Evolutionary conservation across 2,329 filamentous ascomycete genomes (phyloP).

Genomic region (Venturia asperata): DNA sequence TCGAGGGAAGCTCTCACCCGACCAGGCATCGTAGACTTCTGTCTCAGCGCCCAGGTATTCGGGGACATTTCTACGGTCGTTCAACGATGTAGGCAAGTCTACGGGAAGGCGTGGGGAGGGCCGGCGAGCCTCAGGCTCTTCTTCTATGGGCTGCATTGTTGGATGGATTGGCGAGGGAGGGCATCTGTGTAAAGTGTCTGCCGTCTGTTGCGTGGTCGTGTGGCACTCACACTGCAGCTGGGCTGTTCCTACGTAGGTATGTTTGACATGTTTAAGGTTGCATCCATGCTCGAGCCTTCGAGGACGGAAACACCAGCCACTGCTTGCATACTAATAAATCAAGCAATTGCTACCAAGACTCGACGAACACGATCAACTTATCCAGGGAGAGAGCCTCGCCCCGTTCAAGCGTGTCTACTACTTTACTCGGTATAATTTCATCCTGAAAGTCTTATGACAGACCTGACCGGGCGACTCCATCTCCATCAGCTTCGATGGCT

Average conservation of each 20-base stretch:
- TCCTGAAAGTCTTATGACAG: no score
- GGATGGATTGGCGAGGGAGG: background rate
- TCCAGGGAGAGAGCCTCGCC: no score
- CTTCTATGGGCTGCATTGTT: background rate
- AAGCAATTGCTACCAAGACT: background rate
- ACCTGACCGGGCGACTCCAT: background rate
- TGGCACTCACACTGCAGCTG: background rate
- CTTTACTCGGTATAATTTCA: no score
- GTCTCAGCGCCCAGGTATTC: conserved; percentile 68
- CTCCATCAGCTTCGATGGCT: background rate
- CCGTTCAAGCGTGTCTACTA: no score
- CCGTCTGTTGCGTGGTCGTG: background rate
- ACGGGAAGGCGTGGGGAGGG: conserved; percentile 51
- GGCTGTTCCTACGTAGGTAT: background rate
- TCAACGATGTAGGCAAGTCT: conserved; percentile 84
- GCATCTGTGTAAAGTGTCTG: background rate
- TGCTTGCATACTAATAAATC: background rate
- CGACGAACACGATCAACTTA: no score
- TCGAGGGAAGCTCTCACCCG: conserved; percentile 53
- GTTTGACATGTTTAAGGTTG: background rate
- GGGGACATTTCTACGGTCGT: conserved; percentile 70
- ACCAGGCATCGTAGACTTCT: conserved; percentile 98
- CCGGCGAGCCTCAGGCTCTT: conserved; percentile 2
- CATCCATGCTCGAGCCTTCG: background rate
- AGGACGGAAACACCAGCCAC: background rate